Conservation (phyloP, 1,284 basidiomycete species). For the Sutorius eximius region DNA sequence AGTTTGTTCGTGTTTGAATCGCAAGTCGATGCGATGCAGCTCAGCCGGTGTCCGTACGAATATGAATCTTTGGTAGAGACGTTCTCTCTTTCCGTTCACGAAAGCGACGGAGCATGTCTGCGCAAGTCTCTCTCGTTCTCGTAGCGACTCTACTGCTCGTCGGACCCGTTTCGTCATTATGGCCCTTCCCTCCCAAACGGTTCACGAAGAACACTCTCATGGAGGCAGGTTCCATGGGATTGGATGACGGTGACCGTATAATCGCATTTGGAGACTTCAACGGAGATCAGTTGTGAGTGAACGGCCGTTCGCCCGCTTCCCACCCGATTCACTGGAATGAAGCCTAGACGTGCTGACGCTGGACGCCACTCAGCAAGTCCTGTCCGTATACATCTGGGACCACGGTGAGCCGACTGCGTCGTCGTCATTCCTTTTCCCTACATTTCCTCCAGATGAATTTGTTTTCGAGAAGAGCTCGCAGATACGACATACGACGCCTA, state of each 20-base stretch:
- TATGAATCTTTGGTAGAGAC: slow-evolving; percentile 12
- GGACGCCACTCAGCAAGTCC: slow-evolving; percentile 66
- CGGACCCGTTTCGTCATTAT: slow-evolving; percentile 43
- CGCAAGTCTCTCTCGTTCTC: slow-evolving; percentile 4
- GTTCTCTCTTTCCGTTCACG: background rate
- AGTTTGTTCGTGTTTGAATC: slow-evolving; percentile 31
- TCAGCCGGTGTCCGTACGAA: background rate
- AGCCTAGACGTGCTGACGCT: slow-evolving; percentile 85
- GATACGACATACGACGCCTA: slow-evolving; percentile 53
- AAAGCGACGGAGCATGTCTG: background rate
- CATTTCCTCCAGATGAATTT: slow-evolving; percentile 52
- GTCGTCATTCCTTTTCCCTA: background rate
- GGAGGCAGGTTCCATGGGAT: slow-evolving; percentile 77
- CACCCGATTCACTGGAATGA: slow-evolving; percentile 12
- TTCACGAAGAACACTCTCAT: slow-evolving; percentile 88
- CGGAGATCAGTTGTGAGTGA: slow-evolving; percentile 86
- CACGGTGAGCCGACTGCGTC: slow-evolving; percentile 52
- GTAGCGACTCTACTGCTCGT: slow-evolving; percentile 19
- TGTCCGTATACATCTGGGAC: slow-evolving; percentile 82
- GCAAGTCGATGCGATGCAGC: background rate
- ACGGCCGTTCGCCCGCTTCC: background rate
- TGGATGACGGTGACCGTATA: slow-evolving; percentile 70
- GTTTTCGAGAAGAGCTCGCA: slow-evolving; percentile 54
- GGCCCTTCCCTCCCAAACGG: slow-evolving; percentile 83
- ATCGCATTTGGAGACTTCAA: slow-evolving; percentile 94